These are phyloP conservation scores for Juncus effusus DNA, from an alignment of 176 grass and related monocot species.

Conservation along the genomic window DNA sequence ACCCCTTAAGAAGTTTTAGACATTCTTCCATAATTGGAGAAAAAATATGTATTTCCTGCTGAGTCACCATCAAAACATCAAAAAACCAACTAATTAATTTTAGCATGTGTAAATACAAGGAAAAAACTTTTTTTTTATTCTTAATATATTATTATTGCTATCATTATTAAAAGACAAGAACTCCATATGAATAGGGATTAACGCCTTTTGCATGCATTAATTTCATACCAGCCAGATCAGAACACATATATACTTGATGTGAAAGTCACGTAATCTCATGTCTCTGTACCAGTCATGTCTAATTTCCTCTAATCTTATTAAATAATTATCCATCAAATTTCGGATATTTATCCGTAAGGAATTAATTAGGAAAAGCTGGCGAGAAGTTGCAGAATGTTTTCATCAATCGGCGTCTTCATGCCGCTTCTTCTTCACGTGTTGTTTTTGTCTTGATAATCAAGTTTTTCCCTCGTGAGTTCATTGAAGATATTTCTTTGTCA, in stretches of 20 bases:
- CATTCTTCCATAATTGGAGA: too few species aligned
- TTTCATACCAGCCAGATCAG: constrained; percentile 22
- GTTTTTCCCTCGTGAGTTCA: neutral
- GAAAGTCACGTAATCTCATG: constrained; percentile 15
- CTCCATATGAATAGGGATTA: neutral
- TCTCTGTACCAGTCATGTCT: constrained; percentile 11
- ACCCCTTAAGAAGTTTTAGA: too few species aligned
- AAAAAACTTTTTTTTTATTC: too few species aligned
- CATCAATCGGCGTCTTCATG: neutral
- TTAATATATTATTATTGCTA: too few species aligned
- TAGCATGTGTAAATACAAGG: too few species aligned
- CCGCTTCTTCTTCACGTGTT: constrained; percentile 5
- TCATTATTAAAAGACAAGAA: neutral
- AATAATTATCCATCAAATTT: neutral
- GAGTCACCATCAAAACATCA: too few species aligned
- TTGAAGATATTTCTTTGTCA: neutral
- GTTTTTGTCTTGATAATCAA: neutral
- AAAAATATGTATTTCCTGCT: too few species aligned
- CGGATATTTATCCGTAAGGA: constrained; percentile 10
- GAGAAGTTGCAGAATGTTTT: neutral
- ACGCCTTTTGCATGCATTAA: neutral
- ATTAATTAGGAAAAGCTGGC: constrained; percentile 25
- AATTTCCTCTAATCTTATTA: neutral
- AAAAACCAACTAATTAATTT: too few species aligned
- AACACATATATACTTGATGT: constrained; percentile 14